Evolutionary conservation across 2,329 filamentous ascomycete genomes (phyloP), one percentile per base, ranked within the genome.

Genomic region (Hansfordia pulvinata): DNA sequence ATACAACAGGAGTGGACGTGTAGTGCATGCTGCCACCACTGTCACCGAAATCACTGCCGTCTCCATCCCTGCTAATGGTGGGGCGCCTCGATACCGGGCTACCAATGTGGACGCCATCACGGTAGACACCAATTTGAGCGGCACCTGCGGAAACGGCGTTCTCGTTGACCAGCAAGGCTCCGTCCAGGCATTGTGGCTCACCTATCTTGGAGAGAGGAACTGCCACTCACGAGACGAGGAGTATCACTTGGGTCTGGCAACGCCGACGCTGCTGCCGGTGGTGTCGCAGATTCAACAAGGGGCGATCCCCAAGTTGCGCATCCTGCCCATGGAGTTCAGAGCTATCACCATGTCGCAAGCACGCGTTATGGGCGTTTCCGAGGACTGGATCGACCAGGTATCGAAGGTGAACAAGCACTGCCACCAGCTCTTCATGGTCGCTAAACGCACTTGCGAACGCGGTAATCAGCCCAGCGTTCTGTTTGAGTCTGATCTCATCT

Each of bases 31-130:
- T 5, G 85, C 93, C 41, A 96, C 90, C 0, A 84, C 80, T 0
- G 85, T 98, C 10, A 98, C 92, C 1, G 90, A 98, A 50, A 92
- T 98, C 44, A 96, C 88, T 8, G 90, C 90, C 3, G 90, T 96
- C 3, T 84, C 86, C 1, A 96, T 98, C 34, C 92, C 90, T 1
- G 85, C 90, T 15, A 96, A 93, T 53, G 78, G 82, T 1, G 75
- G 84, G 2, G 88, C 90, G 6, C 90, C 90, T 5, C 69, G 90
- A 34, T 98, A 98, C 49, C 75, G 92, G 4, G 90, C 90, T 12
- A 81, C 93, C 43, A 96, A 98, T 41, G 73, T 96, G 8, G 90
- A 96, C 48, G 90, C 90, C 25, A 93, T 98, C 44, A 96, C 88
- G 0, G 85, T 98, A 16, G 90, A 98, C 47, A 96, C 88, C 4